Base-by-base conservation (phyloP, 352 stramenopile genomes). In the Elongisporangium senticosum region DNA sequence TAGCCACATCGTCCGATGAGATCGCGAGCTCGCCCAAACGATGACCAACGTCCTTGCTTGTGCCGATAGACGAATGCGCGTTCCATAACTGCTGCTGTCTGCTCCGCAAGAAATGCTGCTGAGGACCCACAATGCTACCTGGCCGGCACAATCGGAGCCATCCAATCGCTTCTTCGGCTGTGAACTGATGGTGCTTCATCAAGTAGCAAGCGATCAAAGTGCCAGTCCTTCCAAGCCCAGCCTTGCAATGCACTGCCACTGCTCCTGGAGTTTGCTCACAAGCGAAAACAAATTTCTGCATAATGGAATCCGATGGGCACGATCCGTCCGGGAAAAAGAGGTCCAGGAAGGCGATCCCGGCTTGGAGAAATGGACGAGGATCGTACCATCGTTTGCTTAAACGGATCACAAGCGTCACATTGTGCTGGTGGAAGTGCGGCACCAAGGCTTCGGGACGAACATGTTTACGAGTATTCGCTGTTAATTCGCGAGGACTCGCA, bases 371-470 rank as follows among this genome's bases (percentile, higher is more conserved):
- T 55, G 77, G 73, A 57, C 77, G 87, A 65, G 97, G 86, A 68
- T 99, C 88, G 71, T 99, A 99, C 67, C 94, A 95, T 62, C 98
- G 98, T 61, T 98, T 96, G 66, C 99, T 99, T 7, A 99, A 67
- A 5, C 96, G 94, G 19, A 99, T 81, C 2, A 99, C 95, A 5
- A 99, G 74, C 57, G 78, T 96, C 28, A 99, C 91, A 65, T 98
- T 97, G 53, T 86, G 79, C 61, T 92, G 83, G 60, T 96, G 89
- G 68, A 99, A 99, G 74, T 99, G 98, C 8, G 93, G 86, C 40
- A 98, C 96, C 77, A 99, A 99, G 69, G 99, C 83, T 52, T 95
- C 74, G 0, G 97, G 96, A 4, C 93, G 93, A 26, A 99, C 92
- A 17, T 74, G 76, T 33, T 79, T 93, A 49, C 94, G 72, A 28